These are phyloP conservation scores for Crotalaria pallida DNA, from an alignment of 306 rosid species.

Conservation along the genomic window DNA sequence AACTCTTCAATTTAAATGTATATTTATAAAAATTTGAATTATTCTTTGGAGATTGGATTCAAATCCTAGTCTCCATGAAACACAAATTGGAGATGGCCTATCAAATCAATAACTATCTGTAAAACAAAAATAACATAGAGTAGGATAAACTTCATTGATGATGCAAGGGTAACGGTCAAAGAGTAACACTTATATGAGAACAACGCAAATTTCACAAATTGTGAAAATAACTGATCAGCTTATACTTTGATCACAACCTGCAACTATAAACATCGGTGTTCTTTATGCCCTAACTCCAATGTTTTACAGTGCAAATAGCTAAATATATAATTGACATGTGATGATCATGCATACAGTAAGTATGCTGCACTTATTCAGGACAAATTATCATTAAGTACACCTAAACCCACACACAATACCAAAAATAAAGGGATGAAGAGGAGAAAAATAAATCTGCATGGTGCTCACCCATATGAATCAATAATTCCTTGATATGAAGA, in stretches of 20 bases:
- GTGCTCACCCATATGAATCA: conserved; percentile 83
- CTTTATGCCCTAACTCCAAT: neutral
- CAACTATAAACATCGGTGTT: conserved; percentile 6
- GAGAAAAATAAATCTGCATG: neutral
- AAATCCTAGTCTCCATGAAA: neutral
- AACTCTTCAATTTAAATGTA: neutral
- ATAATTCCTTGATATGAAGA: conserved; percentile 72
- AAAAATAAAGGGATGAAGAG: conserved; percentile 1
- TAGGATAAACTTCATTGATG: conserved; percentile 3
- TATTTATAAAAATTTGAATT: neutral
- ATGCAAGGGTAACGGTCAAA: neutral
- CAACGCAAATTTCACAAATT: neutral
- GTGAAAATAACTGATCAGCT: neutral
- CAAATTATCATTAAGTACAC: conserved; percentile 1
- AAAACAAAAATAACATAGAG: neutral
- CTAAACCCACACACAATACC: neutral
- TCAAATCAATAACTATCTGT: neutral
- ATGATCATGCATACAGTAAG: conserved; percentile 7
- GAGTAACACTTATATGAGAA: neutral
- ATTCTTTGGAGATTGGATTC: neutral
- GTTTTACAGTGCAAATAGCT: neutral
- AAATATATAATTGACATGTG: neutral
- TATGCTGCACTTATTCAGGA: conserved; percentile 11
- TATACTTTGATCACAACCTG: neutral
- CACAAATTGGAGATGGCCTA: neutral